These are phyloP conservation scores for Talaromyces sp. DNA, from an alignment of 2,329 filamentous ascomycete genomes.

Conservation along the genomic window DNA sequence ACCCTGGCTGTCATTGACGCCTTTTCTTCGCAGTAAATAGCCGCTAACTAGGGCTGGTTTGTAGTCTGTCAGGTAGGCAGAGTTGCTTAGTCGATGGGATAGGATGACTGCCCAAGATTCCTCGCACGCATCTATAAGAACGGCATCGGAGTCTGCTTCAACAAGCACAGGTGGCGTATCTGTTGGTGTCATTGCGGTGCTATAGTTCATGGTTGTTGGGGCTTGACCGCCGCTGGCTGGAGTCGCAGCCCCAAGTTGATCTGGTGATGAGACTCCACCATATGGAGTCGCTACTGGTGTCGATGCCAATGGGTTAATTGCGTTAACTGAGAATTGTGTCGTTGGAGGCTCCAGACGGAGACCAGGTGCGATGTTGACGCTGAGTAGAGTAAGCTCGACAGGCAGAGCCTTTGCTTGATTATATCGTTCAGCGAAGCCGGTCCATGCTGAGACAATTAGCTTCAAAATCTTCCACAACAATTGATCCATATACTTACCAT, in stretches of 20 bases:
- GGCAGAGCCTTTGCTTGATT: constrained; percentile 36
- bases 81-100: constrained; percentile 48
- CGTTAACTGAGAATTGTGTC: constrained; percentile 34
- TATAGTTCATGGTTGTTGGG: constrained; percentile 33
- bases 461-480: neutral
- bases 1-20: constrained; percentile 43
- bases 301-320: constrained; percentile 36
- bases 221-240: constrained; percentile 32
- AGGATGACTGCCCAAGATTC: constrained; percentile 61
- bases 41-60: constrained; percentile 47
- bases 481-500: constrained; percentile 37
- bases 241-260: constrained; percentile 44
- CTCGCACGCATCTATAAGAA: constrained; percentile 58
- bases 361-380: constrained; percentile 37
- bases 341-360: constrained; percentile 35
- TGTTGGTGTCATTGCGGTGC: constrained; percentile 33
- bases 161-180: constrained; percentile 30
- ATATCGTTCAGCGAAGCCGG: constrained; percentile 37
- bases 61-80: constrained; percentile 42
- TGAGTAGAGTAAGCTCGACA: constrained; percentile 39
- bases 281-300: constrained; percentile 43
- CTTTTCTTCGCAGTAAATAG: constrained; percentile 48
- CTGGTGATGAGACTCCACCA: constrained; percentile 41
- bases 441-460: constrained; percentile 34
- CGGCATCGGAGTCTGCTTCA: constrained; percentile 56